Base-by-base conservation (phyloP, 306 rosid genomes). In the Sicyos baderoa region DNA sequence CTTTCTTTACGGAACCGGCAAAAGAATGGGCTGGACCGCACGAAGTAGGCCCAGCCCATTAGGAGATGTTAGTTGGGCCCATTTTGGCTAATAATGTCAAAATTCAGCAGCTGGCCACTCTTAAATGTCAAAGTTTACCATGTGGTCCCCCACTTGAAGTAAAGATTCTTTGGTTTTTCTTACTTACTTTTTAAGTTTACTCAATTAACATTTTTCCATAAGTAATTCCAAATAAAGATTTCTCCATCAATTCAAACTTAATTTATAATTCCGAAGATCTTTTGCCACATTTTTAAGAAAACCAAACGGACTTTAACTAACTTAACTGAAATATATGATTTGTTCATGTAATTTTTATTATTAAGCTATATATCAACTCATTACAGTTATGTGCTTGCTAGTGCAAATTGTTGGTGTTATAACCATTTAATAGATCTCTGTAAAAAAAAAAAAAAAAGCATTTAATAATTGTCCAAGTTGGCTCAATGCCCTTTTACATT, bases 21-120 rank as follows among this genome's bases (percentile, higher is more conserved):
- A 21, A 15, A 44, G 35, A 66, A 53, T 67, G 71, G 71, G 71
- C 56, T 67, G 71, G 72, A 25, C 9, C 44, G 72, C 44, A 67
- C 44, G 44, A 19, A 15, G 57, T 67, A 47, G 72, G 23, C 72
- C 57, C 56, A 9, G 72, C 72, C 72, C 72, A 3, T 1, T 3
- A 22, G 21, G 17, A 66, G 56, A 42, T 22, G 21, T 54, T 65
- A 65, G 40, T 42, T 45, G 54, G 54, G 71, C 51, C 71, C 71
- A 65, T 44, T 3, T 10, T 63, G 70, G 70, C 53, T 63, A 42
- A 63, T 63, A 63, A 42, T 63, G 32, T 63, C 52, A 19, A 42
- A 42, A 40, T 42, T 9, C 52, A 19, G 29, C 53, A 5, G 32
- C 19, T 57, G 69, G 69, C 49, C 22, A 19, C 52, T 37, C 69